Conservation (phyloP, 768 basidiomycete genomes). For the Phylloporus sp. region DNA sequence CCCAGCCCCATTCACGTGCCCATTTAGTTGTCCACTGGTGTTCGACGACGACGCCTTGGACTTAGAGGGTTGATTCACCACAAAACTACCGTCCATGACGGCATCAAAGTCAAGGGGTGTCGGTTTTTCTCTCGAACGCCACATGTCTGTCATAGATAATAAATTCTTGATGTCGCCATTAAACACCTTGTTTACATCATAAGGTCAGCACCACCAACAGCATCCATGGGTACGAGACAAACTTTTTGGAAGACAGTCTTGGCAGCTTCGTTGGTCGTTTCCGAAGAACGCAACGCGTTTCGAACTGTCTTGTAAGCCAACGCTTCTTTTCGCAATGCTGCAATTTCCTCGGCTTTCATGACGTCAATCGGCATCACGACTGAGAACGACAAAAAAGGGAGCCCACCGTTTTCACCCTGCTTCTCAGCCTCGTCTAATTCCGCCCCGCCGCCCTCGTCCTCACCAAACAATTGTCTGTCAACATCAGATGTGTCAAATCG, state of each 20-base stretch:
- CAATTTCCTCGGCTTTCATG: conserved; percentile 79
- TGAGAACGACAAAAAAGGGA: conserved; percentile 10
- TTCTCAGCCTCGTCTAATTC: conserved; percentile 93
- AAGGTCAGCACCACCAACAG: neutral
- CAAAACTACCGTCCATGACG: conserved; percentile 65
- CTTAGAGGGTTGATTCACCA: conserved; percentile 32
- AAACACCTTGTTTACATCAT: conserved; percentile 62
- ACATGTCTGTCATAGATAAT: conserved; percentile 94
- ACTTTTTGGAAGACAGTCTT: conserved; percentile 85
- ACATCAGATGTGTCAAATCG: neutral
- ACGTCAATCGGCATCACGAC: neutral
- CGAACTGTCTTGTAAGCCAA: conserved; percentile 84
- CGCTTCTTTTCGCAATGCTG: conserved; percentile 83
- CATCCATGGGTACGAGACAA: neutral
- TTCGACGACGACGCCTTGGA: conserved; percentile 9
- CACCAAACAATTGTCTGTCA: conserved; percentile 86
- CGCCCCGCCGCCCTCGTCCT: conserved; percentile 75
- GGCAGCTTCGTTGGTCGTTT: conserved; percentile 48
- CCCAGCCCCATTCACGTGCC: conserved; percentile 15
- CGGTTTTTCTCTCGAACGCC: conserved; percentile 86
- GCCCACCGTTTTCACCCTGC: conserved; percentile 85
- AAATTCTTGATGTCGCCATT: conserved; percentile 82
- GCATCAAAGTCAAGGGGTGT: conserved; percentile 77
- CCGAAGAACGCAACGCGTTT: conserved; percentile 49
- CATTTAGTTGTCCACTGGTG: conserved; percentile 27